Base-by-base conservation (phyloP, 2,329 filamentous ascomycete species). In the Cercospora sp. region DNA sequence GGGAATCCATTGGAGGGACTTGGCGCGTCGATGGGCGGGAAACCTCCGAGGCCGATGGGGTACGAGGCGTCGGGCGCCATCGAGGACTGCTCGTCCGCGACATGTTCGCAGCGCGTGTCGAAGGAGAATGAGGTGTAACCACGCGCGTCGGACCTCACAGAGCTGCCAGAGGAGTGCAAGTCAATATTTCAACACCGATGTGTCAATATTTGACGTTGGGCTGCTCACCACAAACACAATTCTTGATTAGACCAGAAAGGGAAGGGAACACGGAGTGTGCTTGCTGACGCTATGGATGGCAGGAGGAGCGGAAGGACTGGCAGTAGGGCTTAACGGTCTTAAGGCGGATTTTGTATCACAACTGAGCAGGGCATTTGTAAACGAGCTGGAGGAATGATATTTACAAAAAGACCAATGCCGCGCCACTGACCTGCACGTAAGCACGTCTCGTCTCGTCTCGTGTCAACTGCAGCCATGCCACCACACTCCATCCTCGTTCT, bases 401-500 rank as follows among this genome's bases (percentile, higher is more conserved):
- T 7, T 8, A 28, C 48, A 42, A 42, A 16, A 12, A 26, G 45
- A 20, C 23, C 48, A 53, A 13, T 13, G 48, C 20, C 20, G 18
- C 10, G 20, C 48, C 20, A 7, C 45, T 26, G 12, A 51, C 16
- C 18, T 20, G 18, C 20, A 13, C 45, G 45, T n/a, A n/a, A 42
- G 23, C 18, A 26, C 60, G 42, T 55, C 45, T 31, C 31, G 13
- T 55, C 45, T 31, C 31, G 13, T 16, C 18, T 26, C 26, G n/a
- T 20, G 13, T 55, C 23, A 30, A 16, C 20, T 55, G 48, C 48
- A 30, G 51, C 53, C 23, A 63, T 63, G 58, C 18, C 60, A 36
- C 39, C 59, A 16, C 5, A 23, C 3, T 68, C 69, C 10, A 80
- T 90, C 66, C 86, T 91, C 60, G 81, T 91, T 61, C 79, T 91